Base-by-base conservation (phyloP, 495 filamentous ascomycete genomes). In the Durotheca rogersii region DNA sequence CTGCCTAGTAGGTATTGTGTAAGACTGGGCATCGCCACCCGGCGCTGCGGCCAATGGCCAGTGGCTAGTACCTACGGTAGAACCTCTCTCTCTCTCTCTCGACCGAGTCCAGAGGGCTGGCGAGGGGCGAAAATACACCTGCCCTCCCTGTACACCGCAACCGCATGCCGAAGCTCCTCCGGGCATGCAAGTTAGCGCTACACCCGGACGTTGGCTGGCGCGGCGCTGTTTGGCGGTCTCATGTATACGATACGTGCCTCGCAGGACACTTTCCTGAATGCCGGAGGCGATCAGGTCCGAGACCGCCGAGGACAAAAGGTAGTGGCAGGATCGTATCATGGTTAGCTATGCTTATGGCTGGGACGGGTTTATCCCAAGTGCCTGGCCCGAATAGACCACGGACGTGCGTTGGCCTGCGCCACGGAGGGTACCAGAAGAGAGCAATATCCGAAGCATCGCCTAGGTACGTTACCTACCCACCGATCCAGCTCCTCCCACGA, bases 1-100 rank as follows among this genome's bases (percentile, higher is more conserved):
- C 50, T 53, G 50, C 31, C 40, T 47, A 44, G 21, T 41, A 37
- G n/a, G n/a, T n/a, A n/a, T n/a, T n/a, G 37, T 53, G 56, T 58
- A 27, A 58, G 42, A 53, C 49, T 15, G n/a, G 31, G n/a, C 39
- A 36, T 21, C 12, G 32, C 21, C 23, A 47, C 17, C 40, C 12
- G 39, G 45, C 21, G 30, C 19, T 20, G 17, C 20, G 40, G 25
- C 21, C 20, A 17, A 16, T 27, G 44, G 29, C 30, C 37, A 31
- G 21, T 18, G 20, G 32, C 37, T 40, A 33, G 34, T n/a, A 29
- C 25, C 30, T 33, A 38, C 17, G 4, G 1, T 23, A 25, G 4
- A 4, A 27, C 23, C 23, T n/a, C n/a, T n/a, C n/a, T n/a, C 4
- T 27, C 23, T 27, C 9, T 9, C 23, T 27, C 4, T 27, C 23